Percentiles rank a stretch among this genome's conserved stretches.
phyloP scores from a whole-genome alignment of 2,329 filamentous ascomycete genomes.

The Daldinia sp. region DNA sequence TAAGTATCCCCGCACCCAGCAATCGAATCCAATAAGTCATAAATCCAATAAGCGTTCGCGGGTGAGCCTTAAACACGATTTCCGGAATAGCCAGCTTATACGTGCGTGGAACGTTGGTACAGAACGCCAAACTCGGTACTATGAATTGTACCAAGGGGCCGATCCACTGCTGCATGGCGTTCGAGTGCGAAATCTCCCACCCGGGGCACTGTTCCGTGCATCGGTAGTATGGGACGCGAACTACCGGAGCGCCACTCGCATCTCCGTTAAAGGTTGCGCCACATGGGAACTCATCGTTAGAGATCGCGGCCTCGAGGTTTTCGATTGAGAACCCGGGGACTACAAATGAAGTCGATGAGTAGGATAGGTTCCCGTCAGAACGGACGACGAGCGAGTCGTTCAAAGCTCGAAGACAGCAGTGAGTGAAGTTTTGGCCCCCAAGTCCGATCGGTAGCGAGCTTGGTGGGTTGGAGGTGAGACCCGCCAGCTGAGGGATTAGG shows the following conservation, averaged over 20 bases:
- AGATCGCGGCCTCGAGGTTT: conserved; percentile 28
- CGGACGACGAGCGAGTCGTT: conserved; percentile 38
- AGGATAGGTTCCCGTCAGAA: conserved; percentile 38
- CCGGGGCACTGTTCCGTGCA: conserved; percentile 44
- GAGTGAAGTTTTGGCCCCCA: conserved; percentile 45
- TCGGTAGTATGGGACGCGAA: conserved; percentile 44
- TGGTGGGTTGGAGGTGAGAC: conserved; percentile 31
- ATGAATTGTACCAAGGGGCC: conserved; percentile 49
- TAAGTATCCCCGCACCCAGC: conserved; percentile 38
- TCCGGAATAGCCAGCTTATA: conserved; percentile 46
- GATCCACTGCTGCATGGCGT: conserved; percentile 45
- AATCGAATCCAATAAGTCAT: conserved; percentile 43
- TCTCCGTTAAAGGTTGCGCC: conserved; percentile 41
- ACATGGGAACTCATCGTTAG: conserved; percentile 41
- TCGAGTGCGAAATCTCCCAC: conserved; percentile 44
- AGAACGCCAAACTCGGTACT: conserved; percentile 48
- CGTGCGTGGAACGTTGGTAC: conserved; percentile 48
- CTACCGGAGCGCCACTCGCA: conserved; percentile 34
- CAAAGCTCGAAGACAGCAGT: conserved; percentile 45
- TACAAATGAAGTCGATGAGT: conserved; percentile 39
- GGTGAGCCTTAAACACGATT: conserved; percentile 67
- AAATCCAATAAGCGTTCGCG: conserved; percentile 56
- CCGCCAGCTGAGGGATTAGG: conserved; percentile 41
- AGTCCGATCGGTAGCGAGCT: conserved; percentile 22
- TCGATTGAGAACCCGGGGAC: conserved; percentile 35